Evolutionary conservation across 371 early-diverging fungal species (phyloP).

Genomic region (Vairimorpha necatrix): DNA sequence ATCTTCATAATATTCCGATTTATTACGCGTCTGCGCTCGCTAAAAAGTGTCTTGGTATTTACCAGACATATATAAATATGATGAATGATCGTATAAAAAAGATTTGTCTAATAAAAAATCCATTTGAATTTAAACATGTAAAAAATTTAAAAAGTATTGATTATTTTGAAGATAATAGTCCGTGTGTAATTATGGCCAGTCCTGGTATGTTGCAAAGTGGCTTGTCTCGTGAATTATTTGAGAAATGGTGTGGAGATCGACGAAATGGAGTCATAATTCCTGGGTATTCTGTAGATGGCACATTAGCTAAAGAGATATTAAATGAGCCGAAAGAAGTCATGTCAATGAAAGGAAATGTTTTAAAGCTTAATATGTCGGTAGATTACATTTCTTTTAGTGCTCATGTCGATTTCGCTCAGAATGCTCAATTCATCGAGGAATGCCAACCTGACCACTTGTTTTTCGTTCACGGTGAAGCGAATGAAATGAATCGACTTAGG

Average conservation of each 20-base stretch:
- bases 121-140: constrained; percentile 94
- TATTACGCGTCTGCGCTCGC: constrained; percentile 94
- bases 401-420: constrained; percentile 97
- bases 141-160: constrained; percentile 79
- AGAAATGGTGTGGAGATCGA: constrained; percentile 88
- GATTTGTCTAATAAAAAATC: constrained; percentile 82
- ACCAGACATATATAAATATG: constrained; percentile 97
- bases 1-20: constrained; percentile 82
- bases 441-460: constrained; percentile 86
- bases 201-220: constrained; percentile 99
- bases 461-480: constrained; percentile 95
- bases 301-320: constrained; percentile 86
- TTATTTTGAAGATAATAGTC: constrained; percentile 87
- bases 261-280: constrained; percentile 92
- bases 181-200: constrained; percentile 98
- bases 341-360: constrained; percentile 75
- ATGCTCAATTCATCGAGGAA: constrained; percentile 91
- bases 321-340: constrained; percentile 83
- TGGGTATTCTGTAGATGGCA: constrained; percentile 97
- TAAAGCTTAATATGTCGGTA: constrained; percentile 82
- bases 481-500: constrained; percentile 89
- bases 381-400: constrained; percentile 97
- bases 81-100: constrained; percentile 93
- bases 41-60: constrained; percentile 93
- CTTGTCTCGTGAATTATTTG: constrained; percentile 88